These are phyloP conservation scores for Phytophthora sojae DNA, from an alignment of 352 stramenopile species.

Conservation along the genomic window DNA sequence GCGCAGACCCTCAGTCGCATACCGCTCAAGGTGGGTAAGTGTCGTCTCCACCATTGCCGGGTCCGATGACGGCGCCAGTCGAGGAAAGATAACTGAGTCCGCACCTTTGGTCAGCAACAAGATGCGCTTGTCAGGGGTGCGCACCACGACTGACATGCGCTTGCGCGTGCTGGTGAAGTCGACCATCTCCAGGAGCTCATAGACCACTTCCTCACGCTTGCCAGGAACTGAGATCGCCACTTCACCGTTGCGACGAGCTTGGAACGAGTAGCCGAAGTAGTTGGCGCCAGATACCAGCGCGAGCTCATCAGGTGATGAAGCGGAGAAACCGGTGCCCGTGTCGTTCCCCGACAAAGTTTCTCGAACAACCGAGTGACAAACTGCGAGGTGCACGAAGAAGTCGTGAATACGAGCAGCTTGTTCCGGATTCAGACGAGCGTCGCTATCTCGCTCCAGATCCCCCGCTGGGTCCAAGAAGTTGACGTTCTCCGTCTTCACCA, in stretches of 20 bases:
- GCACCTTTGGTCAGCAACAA: slow-evolving; percentile 87
- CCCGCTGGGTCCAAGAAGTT: slow-evolving; percentile 82
- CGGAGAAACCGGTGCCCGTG: slow-evolving; percentile 67
- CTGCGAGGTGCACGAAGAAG: slow-evolving; percentile 82
- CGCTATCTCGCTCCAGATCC: slow-evolving; percentile 65
- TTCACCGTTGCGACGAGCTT: slow-evolving; percentile 66
- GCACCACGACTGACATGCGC: slow-evolving; percentile 98
- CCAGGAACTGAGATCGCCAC: slow-evolving; percentile 60
- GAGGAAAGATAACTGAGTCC: slow-evolving; percentile 84
- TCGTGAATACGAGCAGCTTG: slow-evolving; percentile 81
- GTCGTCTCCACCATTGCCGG: slow-evolving; percentile 60
- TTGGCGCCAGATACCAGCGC: slow-evolving; percentile 82
- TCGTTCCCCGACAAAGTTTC: slow-evolving; percentile 61
- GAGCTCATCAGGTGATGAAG: slow-evolving; percentile 84
- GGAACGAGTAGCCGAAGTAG: slow-evolving; percentile 86
- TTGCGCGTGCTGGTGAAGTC: slow-evolving; percentile 99
- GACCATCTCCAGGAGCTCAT: slow-evolving; percentile 95
- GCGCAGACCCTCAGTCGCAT: slow-evolving; percentile 86
- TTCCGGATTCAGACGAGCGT: slow-evolving; percentile 50
- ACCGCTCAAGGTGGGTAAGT: slow-evolving; percentile 83
- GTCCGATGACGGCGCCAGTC: slow-evolving; percentile 36
- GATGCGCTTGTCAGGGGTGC: slow-evolving; percentile 70
- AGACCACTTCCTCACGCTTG: slow-evolving; percentile 55
- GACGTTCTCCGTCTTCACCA: slow-evolving; percentile 75
- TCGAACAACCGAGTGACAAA: slow-evolving; percentile 88